Conservation (phyloP, 352 stramenopile species). For the Pilasporangium apinafurcum region DNA sequence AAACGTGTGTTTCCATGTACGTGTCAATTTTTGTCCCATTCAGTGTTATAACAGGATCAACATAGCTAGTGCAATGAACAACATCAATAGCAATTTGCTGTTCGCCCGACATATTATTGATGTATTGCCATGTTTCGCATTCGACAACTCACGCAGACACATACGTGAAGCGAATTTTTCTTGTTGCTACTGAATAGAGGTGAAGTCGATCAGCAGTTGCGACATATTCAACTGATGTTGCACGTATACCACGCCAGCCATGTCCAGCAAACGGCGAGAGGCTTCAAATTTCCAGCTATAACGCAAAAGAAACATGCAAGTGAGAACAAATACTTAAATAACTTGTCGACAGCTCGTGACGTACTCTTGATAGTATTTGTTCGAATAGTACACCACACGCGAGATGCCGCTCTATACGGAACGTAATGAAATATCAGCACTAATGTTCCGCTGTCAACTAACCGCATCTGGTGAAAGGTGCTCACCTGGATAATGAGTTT, state of each 20-base stretch:
- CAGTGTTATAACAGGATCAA: background rate
- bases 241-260: slow-evolving; percentile 62
- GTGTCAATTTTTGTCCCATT: background rate
- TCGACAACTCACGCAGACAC: too few relatives aligned
- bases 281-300: slow-evolving; percentile 83
- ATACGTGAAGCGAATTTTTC: too few relatives aligned
- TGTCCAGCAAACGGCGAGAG: slow-evolving; percentile 82
- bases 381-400: slow-evolving; percentile 94
- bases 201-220: slow-evolving; percentile 71
- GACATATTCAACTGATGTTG: slow-evolving; percentile 54
- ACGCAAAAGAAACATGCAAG: background rate
- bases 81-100: background rate
- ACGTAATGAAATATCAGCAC: background rate
- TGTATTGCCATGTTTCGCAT: too few relatives aligned
- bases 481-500: slow-evolving; percentile 97
- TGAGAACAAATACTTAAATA: background rate
- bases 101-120: too few relatives aligned
- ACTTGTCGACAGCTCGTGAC: slow-evolving; percentile 3
- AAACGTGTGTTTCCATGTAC: background rate
- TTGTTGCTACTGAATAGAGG: slow-evolving; percentile 19
- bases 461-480: background rate
- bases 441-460: background rate
- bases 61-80: background rate
- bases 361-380: slow-evolving; percentile 92
- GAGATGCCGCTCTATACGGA: slow-evolving; percentile 90